These are phyloP conservation scores for Hortaea werneckii DNA, from an alignment of 2,329 filamentous ascomycete genomes.

Conservation along the genomic window DNA sequence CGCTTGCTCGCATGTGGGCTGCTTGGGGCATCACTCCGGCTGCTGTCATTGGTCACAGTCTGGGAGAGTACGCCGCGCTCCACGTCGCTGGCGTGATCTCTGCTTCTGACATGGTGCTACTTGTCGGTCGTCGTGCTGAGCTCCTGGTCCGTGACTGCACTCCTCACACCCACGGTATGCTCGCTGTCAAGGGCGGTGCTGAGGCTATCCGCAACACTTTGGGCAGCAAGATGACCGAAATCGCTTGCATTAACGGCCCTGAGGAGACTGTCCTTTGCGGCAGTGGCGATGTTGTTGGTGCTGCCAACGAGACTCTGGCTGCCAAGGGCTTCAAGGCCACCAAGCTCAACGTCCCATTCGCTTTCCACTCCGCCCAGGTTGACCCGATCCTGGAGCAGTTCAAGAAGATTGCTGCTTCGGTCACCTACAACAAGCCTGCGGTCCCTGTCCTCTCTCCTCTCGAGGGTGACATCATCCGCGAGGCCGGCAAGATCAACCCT, in stretches of 20 bases:
- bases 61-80: slow-evolving; percentile 66
- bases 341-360: slow-evolving; percentile 55
- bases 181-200: slow-evolving; percentile 45
- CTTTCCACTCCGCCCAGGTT: slow-evolving; percentile 57
- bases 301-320: slow-evolving; percentile 40
- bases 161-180: slow-evolving; percentile 56
- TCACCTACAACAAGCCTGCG: slow-evolving; percentile 48
- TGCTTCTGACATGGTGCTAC: slow-evolving; percentile 58
- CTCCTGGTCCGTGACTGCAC: slow-evolving; percentile 57
- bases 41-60: slow-evolving; percentile 47
- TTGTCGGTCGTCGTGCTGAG: slow-evolving; percentile 59
- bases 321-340: slow-evolving; percentile 49
- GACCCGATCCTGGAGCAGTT: slow-evolving; percentile 54
- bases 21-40: slow-evolving; percentile 45
- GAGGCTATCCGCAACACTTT: slow-evolving; percentile 45
- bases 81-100: slow-evolving; percentile 61
- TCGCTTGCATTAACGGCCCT: slow-evolving; percentile 68
- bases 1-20: slow-evolving; percentile 43
- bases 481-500: slow-evolving; percentile 46
- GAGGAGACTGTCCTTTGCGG: slow-evolving; percentile 65
- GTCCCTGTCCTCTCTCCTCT: slow-evolving; percentile 60
- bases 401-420: slow-evolving; percentile 43
- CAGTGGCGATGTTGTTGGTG: slow-evolving; percentile 49
- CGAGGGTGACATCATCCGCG: slow-evolving; percentile 49
- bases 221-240: slow-evolving; percentile 40